These are phyloP conservation scores for Ogataea henricii DNA, from an alignment of 805 yeast species.

Conservation along the genomic window DNA sequence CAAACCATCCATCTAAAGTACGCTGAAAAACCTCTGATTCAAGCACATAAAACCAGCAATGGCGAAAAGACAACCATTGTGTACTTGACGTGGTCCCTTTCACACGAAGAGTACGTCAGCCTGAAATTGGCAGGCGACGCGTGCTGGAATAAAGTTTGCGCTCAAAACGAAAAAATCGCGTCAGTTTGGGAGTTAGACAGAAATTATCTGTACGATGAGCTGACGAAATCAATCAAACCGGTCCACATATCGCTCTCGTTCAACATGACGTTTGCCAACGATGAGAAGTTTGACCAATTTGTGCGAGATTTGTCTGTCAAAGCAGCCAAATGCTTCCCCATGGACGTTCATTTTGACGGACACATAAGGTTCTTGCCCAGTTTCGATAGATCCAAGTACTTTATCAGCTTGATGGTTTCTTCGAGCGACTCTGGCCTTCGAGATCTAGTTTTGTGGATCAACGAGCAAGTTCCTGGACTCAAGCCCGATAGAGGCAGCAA, in stretches of 20 bases:
- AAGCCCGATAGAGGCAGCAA: neutral
- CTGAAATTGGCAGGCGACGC: neutral
- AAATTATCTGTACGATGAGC: conserved; percentile 11
- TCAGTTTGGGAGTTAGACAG: conserved; percentile 6
- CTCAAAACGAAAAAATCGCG: neutral
- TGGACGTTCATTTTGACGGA: conserved; percentile 7
- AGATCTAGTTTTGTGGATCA: conserved; percentile 13
- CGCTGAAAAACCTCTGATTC: conserved; percentile 13
- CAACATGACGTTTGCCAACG: conserved; percentile 18
- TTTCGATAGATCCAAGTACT: conserved; percentile 16
- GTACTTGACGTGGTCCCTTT: conserved; percentile 8
- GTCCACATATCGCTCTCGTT: conserved; percentile 25
- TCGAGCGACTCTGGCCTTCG: neutral
- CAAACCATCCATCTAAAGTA: conserved; percentile 9
- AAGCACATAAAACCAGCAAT: neutral
- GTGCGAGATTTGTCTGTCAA: neutral
- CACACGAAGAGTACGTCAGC: conserved; percentile 2
- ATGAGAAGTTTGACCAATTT: neutral
- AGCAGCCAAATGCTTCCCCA: conserved; percentile 5
- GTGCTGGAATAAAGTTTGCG: conserved; percentile 7
- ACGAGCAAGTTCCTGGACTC: conserved; percentile 10
- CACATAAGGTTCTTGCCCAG: conserved; percentile 18
- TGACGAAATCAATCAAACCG: conserved; percentile 16
- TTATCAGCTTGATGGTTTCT: conserved; percentile 20
- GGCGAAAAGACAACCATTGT: conserved; percentile 11